Evolutionary conservation across 441 rosid genomes (phyloP).

Genomic region (Aleurites moluccanus): DNA sequence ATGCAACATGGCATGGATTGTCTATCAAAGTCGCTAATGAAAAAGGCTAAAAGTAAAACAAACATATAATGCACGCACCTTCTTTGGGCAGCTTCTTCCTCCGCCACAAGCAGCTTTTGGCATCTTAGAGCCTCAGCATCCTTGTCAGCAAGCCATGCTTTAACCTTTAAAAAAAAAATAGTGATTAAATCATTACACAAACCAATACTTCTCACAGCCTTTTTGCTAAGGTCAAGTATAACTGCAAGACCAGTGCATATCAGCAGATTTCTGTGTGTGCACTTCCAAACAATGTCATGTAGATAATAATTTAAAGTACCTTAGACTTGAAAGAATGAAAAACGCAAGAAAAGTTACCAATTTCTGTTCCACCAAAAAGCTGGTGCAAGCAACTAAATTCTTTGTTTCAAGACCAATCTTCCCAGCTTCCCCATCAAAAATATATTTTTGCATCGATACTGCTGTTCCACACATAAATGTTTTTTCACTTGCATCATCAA

Average conservation of each 20-base stretch:
- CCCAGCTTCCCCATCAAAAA: slow-evolving; percentile 85
- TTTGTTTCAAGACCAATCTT: slow-evolving; percentile 80
- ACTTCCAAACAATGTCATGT: neutral
- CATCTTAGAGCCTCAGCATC: slow-evolving; percentile 95
- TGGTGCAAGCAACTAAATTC: slow-evolving; percentile 76
- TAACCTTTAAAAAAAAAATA: slow-evolving; percentile 43
- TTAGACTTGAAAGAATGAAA: slow-evolving; percentile 12
- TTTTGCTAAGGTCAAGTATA: neutral
- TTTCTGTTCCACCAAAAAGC: slow-evolving; percentile 88
- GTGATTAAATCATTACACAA: slow-evolving; percentile 10
- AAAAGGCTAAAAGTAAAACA: neutral
- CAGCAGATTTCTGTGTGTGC: neutral
- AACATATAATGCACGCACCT: slow-evolving; percentile 48
- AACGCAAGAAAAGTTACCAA: slow-evolving; percentile 48
- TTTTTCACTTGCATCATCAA: slow-evolving; percentile 96
- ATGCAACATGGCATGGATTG: neutral
- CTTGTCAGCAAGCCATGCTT: slow-evolving; percentile 91
- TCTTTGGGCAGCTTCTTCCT: slow-evolving; percentile 93
- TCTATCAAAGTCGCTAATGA: neutral
- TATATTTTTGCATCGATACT: slow-evolving; percentile 73
- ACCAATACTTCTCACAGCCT: neutral
- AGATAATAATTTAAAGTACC: neutral
- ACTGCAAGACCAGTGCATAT: neutral
- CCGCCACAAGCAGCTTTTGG: slow-evolving; percentile 89
- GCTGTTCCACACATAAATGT: slow-evolving; percentile 77